A percentile compares a stretch with the other conserved stretches of the same genome.
These are phyloP conservation scores for Begonia fuchsioides DNA, from an alignment of 306 rosid species.

Conservation along the genomic window DNA sequence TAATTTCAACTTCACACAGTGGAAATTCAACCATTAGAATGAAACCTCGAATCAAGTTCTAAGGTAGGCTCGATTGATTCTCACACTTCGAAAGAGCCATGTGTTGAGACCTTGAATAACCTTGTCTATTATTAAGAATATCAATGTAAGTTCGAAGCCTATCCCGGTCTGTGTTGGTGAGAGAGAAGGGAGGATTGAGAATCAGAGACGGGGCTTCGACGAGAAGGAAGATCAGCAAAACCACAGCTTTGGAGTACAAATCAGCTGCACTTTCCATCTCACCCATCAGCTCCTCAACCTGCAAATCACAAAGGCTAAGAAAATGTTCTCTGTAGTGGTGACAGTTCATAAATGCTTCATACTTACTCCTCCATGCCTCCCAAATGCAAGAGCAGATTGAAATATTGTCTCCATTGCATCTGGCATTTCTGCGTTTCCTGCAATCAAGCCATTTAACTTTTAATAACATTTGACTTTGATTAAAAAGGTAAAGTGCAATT, in stretches of 20 bases:
- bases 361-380: constrained; percentile 88
- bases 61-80: constrained; percentile 35
- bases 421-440: constrained; percentile 89
- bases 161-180: constrained; percentile 73
- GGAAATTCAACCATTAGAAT: too few relatives aligned
- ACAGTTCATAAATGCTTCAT: constrained; percentile 8
- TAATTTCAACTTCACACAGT: constrained; percentile 12
- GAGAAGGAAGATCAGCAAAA: constrained; percentile 56
- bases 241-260: constrained; percentile 61
- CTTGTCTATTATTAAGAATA: constrained; percentile 64
- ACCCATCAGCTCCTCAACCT: constrained; percentile 97
- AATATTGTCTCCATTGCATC: constrained; percentile 98
- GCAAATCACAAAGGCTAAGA: constrained; percentile 7
- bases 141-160: constrained; percentile 74
- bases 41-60: background rate
- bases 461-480: too few relatives aligned
- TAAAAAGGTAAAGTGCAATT: too few relatives aligned
- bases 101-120: constrained; percentile 65
- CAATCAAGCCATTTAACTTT: constrained; percentile 12
- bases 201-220: constrained; percentile 91
- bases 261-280: constrained; percentile 60
- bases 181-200: constrained; percentile 80
- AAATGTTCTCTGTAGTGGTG: too few relatives aligned
- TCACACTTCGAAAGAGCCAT: constrained; percentile 48
- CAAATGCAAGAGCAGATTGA: constrained; percentile 88